Percentiles rank a stretch among this genome's conserved stretches.
These are phyloP conservation scores for Funneliformis geosporum DNA, from an alignment of 192 early-diverging fungal species.

Conservation along the genomic window DNA sequence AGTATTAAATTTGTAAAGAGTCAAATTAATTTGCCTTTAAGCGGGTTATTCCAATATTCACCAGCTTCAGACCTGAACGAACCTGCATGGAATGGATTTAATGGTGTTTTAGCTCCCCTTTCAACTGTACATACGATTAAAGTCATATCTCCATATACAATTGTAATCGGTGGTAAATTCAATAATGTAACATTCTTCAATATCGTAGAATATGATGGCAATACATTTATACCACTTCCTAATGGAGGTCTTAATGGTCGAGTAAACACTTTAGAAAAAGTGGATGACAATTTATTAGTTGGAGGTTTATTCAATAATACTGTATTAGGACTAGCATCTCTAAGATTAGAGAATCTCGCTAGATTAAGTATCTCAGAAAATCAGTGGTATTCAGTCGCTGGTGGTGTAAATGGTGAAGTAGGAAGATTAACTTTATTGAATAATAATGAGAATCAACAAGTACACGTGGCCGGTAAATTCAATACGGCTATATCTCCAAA, in stretches of 20 bases:
- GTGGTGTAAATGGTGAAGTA: slow-evolving; percentile 35
- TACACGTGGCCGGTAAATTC: slow-evolving; percentile 34
- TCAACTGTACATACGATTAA: slow-evolving; percentile 53
- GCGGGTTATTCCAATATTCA: slow-evolving; percentile 26
- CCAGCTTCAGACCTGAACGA: neutral
- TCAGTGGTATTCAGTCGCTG: slow-evolving; percentile 5
- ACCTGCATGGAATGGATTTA: slow-evolving; percentile 18
- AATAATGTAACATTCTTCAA: slow-evolving; percentile 49
- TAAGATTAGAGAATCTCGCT: slow-evolving; percentile 23
- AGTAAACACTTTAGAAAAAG: slow-evolving; percentile 45
- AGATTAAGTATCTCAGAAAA: slow-evolving; percentile 22
- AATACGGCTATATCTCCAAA: slow-evolving; percentile 5
- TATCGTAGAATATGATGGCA: slow-evolving; percentile 58
- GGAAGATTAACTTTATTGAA: neutral
- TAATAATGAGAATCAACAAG: neutral
- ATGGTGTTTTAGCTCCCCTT: slow-evolving; percentile 38
- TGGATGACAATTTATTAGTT: slow-evolving; percentile 36
- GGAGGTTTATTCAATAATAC: slow-evolving; percentile 38
- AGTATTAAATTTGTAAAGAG: slow-evolving; percentile 42
- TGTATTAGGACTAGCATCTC: neutral
- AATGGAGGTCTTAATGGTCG: slow-evolving; percentile 50
- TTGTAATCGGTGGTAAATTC: slow-evolving; percentile 68
- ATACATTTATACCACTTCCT: slow-evolving; percentile 27
- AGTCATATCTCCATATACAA: slow-evolving; percentile 37
- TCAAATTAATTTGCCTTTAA: slow-evolving; percentile 8